Evolutionary conservation across 1,284 basidiomycete species (phyloP).

Genomic region (Ganoderma sinense): DNA sequence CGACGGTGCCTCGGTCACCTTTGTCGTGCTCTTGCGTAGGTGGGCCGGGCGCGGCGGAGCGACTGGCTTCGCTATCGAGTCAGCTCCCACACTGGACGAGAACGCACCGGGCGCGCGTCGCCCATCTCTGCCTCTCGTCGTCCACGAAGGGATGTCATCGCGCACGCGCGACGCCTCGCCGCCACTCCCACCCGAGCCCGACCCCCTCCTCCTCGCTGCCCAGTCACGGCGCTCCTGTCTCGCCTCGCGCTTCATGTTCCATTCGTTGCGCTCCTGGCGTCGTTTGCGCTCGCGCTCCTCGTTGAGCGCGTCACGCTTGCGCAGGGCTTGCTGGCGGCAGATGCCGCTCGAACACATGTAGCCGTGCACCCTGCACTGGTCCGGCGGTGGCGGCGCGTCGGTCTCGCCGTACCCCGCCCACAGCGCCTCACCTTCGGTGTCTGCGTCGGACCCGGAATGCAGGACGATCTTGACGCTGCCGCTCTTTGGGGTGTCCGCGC

Average conservation of each 20-base stretch:
- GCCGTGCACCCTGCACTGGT: constrained; percentile 34
- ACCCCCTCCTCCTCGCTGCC: not conserved
- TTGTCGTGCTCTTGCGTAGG: constrained; percentile 17
- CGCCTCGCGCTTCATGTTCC: not conserved
- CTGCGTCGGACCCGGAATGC: not conserved
- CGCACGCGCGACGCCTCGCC: not conserved
- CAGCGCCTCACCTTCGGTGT: not conserved
- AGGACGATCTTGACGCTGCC: not conserved
- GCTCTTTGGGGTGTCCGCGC: constrained; percentile 19
- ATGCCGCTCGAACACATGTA: constrained; percentile 36
- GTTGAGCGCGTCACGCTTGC: constrained; percentile 18
- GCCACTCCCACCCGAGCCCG: not conserved
- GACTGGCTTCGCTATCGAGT: not conserved
- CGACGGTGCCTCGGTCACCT: not conserved
- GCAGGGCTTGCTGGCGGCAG: constrained; percentile 31
- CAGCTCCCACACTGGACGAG: constrained; percentile 1
- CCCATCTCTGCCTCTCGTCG: not conserved
- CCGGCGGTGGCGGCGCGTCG: not conserved
- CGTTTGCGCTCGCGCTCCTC: constrained; percentile 22
- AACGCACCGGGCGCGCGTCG: not conserved
- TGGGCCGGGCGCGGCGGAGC: constrained; percentile 15
- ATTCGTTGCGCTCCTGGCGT: constrained; percentile 18
- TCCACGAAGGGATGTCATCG: not conserved
- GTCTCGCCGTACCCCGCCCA: constrained; percentile 15
- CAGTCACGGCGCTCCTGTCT: not conserved